Evolutionary conservation across 2,329 filamentous ascomycete genomes (phyloP).

Genomic region (Alternaria ethzedia): DNA sequence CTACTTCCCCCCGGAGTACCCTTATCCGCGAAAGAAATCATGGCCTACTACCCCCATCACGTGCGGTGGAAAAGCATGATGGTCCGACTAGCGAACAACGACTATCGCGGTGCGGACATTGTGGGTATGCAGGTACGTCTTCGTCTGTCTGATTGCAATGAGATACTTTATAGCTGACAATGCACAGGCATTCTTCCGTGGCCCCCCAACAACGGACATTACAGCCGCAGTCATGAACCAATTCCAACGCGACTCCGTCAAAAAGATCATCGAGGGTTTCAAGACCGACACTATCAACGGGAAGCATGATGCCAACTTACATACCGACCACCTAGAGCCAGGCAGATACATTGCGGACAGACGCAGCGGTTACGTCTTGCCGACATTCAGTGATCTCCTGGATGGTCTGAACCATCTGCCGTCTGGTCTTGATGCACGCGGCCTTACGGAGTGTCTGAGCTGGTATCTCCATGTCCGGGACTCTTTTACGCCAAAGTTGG

Average conservation of each 20-base stretch:
- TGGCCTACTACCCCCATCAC: constrained; percentile 38
- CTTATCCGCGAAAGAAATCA: constrained; percentile 33
- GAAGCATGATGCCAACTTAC: constrained; percentile 16
- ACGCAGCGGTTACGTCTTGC: constrained; percentile 12
- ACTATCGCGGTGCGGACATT: constrained; percentile 27
- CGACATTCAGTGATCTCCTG: constrained; percentile 30
- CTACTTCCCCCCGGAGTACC: constrained; percentile 35
- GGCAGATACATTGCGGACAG: constrained; percentile 8
- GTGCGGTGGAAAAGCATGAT: constrained; percentile 29
- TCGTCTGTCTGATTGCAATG: not conserved
- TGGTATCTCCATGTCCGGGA: constrained; percentile 27
- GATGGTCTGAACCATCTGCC: constrained; percentile 25
- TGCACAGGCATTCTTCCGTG: constrained; percentile 26
- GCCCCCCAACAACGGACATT: constrained; percentile 5
- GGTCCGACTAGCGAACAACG: constrained; percentile 31
- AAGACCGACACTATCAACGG: constrained; percentile 16
- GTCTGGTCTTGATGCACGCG: constrained; percentile 26
- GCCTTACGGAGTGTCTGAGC: constrained; percentile 24
- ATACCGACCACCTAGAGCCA: constrained; percentile 16
- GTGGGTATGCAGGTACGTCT: constrained; percentile 26
- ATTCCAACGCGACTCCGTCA: constrained; percentile 21
- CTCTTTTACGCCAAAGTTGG: constrained; percentile 26
- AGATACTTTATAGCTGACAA: not conserved
- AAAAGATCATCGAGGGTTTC: constrained; percentile 13
- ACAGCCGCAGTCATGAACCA: constrained; percentile 13